A percentile compares a stretch with the other conserved stretches of the same genome.
These are phyloP conservation scores for Pythium sukuiense DNA, from an alignment of 352 stramenopile genomes.

Conservation along the genomic window DNA sequence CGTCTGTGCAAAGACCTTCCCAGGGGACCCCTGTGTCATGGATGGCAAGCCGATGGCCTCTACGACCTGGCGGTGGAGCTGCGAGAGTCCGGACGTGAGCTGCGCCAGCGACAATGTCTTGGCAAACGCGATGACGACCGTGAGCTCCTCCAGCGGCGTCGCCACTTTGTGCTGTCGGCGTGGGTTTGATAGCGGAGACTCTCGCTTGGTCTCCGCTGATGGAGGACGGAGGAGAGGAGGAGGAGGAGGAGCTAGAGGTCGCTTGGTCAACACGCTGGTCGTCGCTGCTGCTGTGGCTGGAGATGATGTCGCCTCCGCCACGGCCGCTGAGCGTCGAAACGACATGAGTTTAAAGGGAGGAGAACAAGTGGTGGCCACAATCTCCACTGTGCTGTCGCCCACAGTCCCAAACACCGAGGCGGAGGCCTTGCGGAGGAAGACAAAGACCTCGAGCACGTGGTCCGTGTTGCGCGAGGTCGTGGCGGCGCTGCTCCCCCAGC, in stretches of 20 bases:
- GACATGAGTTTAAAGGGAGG: conserved; percentile 17
- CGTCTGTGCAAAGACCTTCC: neutral
- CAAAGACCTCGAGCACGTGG: conserved; percentile 20
- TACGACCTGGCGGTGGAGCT: neutral
- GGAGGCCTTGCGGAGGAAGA: neutral
- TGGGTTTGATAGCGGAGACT: neutral
- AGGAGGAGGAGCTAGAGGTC: neutral
- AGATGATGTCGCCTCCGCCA: neutral
- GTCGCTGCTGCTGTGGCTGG: neutral
- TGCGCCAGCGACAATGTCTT: neutral
- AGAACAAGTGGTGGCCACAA: conserved; percentile 11
- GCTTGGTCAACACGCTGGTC: neutral
- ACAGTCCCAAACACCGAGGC: neutral
- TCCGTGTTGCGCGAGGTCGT: conserved; percentile 11
- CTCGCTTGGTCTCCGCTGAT: neutral
- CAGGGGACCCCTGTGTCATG: neutral
- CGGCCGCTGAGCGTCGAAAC: conserved; percentile 11
- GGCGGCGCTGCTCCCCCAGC: conserved; percentile 17
- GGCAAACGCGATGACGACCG: conserved; percentile 1
- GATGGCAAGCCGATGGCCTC: neutral
- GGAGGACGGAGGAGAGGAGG: neutral
- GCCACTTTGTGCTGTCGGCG: neutral
- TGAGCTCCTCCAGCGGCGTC: conserved; percentile 8
- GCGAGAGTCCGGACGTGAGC: neutral
- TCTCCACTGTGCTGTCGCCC: conserved; percentile 5